Evolutionary conservation across 805 yeast genomes (phyloP).

Genomic region (Ogataea corticis): DNA sequence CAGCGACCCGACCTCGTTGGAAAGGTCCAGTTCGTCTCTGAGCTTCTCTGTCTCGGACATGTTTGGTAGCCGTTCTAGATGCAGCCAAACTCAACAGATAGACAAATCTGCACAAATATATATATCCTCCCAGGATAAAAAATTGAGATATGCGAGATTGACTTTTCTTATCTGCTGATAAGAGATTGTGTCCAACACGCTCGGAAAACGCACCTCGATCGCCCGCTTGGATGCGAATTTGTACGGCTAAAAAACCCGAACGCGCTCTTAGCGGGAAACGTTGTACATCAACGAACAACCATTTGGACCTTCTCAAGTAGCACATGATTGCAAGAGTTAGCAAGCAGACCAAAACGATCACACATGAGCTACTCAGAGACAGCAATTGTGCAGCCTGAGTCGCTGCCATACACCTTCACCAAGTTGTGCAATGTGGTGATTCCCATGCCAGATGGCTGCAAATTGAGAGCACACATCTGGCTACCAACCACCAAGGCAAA

Average conservation of each 20-base stretch:
- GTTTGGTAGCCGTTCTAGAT: too few relatives aligned
- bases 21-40: background rate
- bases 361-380: constrained; percentile 3
- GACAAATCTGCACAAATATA: too few relatives aligned
- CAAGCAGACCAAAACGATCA: too few relatives aligned
- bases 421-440: constrained; percentile 35
- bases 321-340: too few relatives aligned
- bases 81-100: too few relatives aligned
- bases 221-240: too few relatives aligned
- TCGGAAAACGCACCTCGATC: constrained; percentile 15
- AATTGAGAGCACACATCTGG: constrained; percentile 43
- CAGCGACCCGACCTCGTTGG: background rate
- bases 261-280: too few relatives aligned
- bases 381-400: background rate
- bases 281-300: too few relatives aligned
- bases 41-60: too few relatives aligned
- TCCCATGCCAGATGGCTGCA: constrained; percentile 5
- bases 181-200: background rate
- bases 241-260: too few relatives aligned
- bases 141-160: constrained; percentile 33
- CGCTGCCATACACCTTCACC: constrained; percentile 32
- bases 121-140: background rate
- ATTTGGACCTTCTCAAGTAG: too few relatives aligned
- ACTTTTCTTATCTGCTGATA: constrained; percentile 15
- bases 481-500: constrained; percentile 33